phyloP scores from a whole-genome alignment of 495 filamentous ascomycete genomes.

The Trichoderma virens region DNA sequence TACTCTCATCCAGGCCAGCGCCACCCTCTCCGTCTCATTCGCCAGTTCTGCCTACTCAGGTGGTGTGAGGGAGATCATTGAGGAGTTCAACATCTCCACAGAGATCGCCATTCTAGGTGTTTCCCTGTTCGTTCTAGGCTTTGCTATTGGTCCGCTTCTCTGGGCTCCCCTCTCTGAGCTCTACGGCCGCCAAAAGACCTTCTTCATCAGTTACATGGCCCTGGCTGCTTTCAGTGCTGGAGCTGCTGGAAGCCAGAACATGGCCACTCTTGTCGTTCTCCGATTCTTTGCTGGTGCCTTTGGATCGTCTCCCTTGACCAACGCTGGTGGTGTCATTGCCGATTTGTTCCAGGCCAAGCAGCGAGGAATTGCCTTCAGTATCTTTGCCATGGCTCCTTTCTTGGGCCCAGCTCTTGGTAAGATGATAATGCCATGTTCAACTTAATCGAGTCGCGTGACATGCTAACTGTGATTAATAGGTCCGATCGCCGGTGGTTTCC shows the following conservation, averaged over 20 bases:
- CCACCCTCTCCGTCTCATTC: conserved; percentile 67
- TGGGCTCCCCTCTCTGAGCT: conserved; percentile 61
- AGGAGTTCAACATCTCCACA: conserved; percentile 49
- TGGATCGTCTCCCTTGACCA: conserved; percentile 65
- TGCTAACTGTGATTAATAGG: conserved; percentile 13
- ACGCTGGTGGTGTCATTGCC: conserved; percentile 66
- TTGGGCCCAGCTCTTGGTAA: conserved; percentile 55
- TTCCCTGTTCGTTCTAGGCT: conserved; percentile 68
- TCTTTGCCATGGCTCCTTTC: conserved; percentile 64
- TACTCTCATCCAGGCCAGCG: conserved; percentile 54
- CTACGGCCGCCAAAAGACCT: conserved; percentile 66
- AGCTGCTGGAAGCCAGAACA: conserved; percentile 53
- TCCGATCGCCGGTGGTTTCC: conserved; percentile 51
- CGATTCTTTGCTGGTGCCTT: conserved; percentile 77
- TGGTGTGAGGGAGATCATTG: conserved; percentile 54
- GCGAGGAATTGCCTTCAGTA: conserved; percentile 53
- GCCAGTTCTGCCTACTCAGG: conserved; percentile 71
- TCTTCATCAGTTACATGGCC: conserved; percentile 53
- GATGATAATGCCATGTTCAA: background rate
- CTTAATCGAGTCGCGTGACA: background rate
- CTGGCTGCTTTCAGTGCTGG: conserved; percentile 66
- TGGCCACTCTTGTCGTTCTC: conserved; percentile 58
- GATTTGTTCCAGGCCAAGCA: conserved; percentile 62
- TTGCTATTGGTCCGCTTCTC: conserved; percentile 58
- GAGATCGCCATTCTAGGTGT: conserved; percentile 60